Base-by-base conservation (phyloP, 768 basidiomycete genomes). In the Kondoa subrosea region DNA sequence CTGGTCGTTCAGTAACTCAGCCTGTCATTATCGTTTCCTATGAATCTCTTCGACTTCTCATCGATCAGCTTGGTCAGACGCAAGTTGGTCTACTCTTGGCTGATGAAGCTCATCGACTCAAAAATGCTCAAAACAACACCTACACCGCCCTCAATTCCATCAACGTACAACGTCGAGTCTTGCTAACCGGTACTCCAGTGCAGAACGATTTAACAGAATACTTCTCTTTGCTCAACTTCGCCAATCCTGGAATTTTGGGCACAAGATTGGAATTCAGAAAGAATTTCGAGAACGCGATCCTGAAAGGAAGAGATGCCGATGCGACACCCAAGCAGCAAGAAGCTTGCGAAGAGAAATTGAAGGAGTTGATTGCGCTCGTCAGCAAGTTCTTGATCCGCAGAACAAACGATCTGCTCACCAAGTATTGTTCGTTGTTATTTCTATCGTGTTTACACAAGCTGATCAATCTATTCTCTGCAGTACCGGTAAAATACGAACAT, bases 21-120 rank as follows among this genome's bases (percentile, higher is more conserved):
- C 93, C 69, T 92, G 93, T 97, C 58, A 90, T 99, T 88, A 96
- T 99, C 71, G 91, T 95, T 3, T 97, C 95, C 0, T 99, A 99
- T 72, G 93, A 99, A 76, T 93, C 90, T 0, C 81, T 99, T 64
- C 85, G 93, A 25, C 86, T 86, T 2, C 79, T 96, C 15, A 82
- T 85, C 4, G 84, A 78, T 0, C 84, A 92, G 73, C 81, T 97
- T 14, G 85, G 85, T 2, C 83, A 82, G 67, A 89, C 88, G 71
- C 84, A 81, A 64, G 88, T 99, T 60, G 95, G 95, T 1, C 78
- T 99, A 17, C 78, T 99, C n/a, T 83, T 99, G 32, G 93, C 91
- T 70, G 93, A 99, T 73, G 93, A 99, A 79, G 93, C 93, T 2
- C 93, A 99, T 79, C 81, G 93, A 64, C 80, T 99, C 68, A 99